Evolutionary conservation across 1,139 yeast genomes (phyloP), one percentile per base, ranked within the genome.

Genomic region (Kurtzmaniella quercitrusa): DNA sequence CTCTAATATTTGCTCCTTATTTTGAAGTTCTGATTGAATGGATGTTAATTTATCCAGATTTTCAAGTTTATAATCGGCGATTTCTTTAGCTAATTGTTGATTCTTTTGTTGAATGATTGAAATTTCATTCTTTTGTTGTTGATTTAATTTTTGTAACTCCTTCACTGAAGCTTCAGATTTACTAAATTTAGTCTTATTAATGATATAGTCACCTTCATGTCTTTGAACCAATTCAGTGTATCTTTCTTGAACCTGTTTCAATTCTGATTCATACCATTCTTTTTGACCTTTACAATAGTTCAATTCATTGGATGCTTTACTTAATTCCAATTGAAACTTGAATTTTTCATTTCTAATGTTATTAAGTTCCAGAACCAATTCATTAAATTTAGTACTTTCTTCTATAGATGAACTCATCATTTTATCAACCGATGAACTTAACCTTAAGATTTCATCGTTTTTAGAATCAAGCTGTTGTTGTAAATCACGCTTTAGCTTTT

Each of bases 1-100:
- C 39, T 77, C 80, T 2, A 81, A 70, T 34, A 83, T 62, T 41
- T 87, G 80, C 47, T 82, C 82, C 58, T 85, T 89, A 34, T 79
- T 65, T 2, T 79, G 63, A 56, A 85, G 67, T 54, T 88, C 95
- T 43, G 75, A 76, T 38, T 80, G 62, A 53, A 79, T 81, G 38
- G 77, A 80, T 25, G 79, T 77, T 48, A 77, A 80, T 41, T 60
- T 66, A 15, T 58, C 50, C 41, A 67, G 69, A 33, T 49, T 51
- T 36, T 61, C 58, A 5, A 59, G 54, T 41, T 60, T 63, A 16
- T 60, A 48, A n/a, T 56, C 55, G 1, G 65, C 52, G 19, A 72
- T 70, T 27, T 27, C 31, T 8, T 67, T 53, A 1, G 76, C 63
- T 7, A 73, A 57, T 40, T 74, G 69, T 46, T 73, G 79, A 41